A percentile compares a stretch with the other conserved stretches of the same genome.
phyloP scores from a whole-genome alignment of 176 grass and related monocot genomes.

The Elaeis guineensis region DNA sequence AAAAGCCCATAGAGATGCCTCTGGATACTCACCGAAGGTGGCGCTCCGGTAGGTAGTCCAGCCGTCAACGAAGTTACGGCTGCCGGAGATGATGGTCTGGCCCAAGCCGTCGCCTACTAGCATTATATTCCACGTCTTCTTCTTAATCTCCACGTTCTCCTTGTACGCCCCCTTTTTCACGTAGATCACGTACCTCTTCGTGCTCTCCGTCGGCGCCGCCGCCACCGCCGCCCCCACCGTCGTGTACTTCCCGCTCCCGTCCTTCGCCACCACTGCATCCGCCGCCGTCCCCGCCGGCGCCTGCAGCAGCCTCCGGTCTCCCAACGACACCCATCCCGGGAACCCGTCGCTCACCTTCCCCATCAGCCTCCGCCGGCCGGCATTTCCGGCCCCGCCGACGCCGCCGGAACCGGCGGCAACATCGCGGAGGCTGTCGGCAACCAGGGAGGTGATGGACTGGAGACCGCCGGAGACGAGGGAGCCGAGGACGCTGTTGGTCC shows the following conservation, averaged over 20 bases:
- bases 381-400: too few relatives aligned
- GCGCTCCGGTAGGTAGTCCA: slow-evolving; percentile 72
- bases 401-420: too few relatives aligned
- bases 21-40: slow-evolving; percentile 43
- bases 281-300: slow-evolving; percentile 1
- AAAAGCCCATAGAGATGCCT: too few relatives aligned
- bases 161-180: slow-evolving; percentile 65
- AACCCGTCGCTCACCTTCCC: not conserved
- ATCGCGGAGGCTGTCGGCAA: too few relatives aligned
- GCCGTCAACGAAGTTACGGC: slow-evolving; percentile 38
- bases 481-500: too few relatives aligned
- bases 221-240: slow-evolving; percentile 55
- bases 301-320: not conserved
- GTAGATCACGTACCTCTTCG: slow-evolving; percentile 34
- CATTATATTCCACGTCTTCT: slow-evolving; percentile 45
- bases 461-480: too few relatives aligned
- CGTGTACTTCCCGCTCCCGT: slow-evolving; percentile 41
- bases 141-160: slow-evolving; percentile 67
- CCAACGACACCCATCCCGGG: not conserved
- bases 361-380: too few relatives aligned
- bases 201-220: slow-evolving; percentile 50
- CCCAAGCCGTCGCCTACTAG: slow-evolving; percentile 42
- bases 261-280: slow-evolving; percentile 56
- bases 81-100: slow-evolving; percentile 63
- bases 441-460: too few relatives aligned